Conservation (phyloP, 805 yeast species). For the Sugiyamaella marilandica region DNA sequence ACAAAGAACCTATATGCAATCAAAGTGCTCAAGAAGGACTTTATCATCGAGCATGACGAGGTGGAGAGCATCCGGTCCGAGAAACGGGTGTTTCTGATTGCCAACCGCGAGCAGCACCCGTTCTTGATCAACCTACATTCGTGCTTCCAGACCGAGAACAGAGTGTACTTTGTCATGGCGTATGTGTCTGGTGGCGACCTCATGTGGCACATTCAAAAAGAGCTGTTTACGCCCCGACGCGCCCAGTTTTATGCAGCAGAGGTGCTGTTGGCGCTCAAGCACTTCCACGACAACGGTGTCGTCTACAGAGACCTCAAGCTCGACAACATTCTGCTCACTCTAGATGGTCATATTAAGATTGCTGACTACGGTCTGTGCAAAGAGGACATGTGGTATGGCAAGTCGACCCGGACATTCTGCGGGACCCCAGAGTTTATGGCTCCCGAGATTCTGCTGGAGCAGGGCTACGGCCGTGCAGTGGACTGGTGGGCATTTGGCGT, state of each 20-base stretch:
- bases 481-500: conserved; percentile 99
- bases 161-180: conserved; percentile 98
- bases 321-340: conserved; percentile 85
- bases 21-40: conserved; percentile 92
- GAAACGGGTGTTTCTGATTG: conserved; percentile 79
- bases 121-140: conserved; percentile 86
- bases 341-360: conserved; percentile 90
- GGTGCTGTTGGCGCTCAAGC: conserved; percentile 82
- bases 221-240: conserved; percentile 78
- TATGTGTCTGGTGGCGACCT: conserved; percentile 96
- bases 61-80: conserved; percentile 93
- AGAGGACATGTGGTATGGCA: conserved; percentile 82
- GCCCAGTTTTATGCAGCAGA: conserved; percentile 98
- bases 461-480: conserved; percentile 86
- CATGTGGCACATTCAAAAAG: conserved; percentile 98
- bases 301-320: conserved; percentile 94
- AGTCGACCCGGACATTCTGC: conserved; percentile 90
- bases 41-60: conserved; percentile 91
- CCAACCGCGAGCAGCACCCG: conserved; percentile 87
- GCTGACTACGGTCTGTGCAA: conserved; percentile 98
- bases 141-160: conserved; percentile 96
- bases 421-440: conserved; percentile 99
- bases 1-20: conserved; percentile 84
- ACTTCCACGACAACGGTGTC: conserved; percentile 92
- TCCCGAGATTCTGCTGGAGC: conserved; percentile 92